Evolutionary conservation across 2,329 filamentous ascomycete species (phyloP).

Genomic region (Acarospora socialis): DNA sequence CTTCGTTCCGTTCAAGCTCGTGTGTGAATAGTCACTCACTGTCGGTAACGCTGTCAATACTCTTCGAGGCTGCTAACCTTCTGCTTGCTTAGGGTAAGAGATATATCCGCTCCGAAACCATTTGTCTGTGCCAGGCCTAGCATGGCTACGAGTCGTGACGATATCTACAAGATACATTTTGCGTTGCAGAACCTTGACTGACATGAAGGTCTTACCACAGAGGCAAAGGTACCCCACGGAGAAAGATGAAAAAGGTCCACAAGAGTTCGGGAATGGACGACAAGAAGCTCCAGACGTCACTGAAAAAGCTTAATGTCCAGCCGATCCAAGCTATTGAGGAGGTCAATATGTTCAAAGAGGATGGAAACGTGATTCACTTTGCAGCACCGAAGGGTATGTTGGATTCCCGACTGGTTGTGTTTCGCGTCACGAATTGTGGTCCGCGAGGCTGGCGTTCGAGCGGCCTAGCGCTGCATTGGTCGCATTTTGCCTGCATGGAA

Average conservation of each 20-base stretch:
- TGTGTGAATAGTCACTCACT: constrained; percentile 1
- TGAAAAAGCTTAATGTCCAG: constrained; percentile 99
- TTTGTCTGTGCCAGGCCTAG: too few species aligned
- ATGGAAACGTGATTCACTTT: constrained; percentile 99
- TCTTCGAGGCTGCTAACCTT: constrained; percentile 3
- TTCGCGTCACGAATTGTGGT: neutral
- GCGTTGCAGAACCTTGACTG: too few species aligned
- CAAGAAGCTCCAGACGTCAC: constrained; percentile 94
- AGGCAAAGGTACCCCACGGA: constrained; percentile 94
- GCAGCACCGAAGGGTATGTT: constrained; percentile 84
- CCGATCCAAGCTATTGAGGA: constrained; percentile 99
- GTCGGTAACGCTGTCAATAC: constrained; percentile 4
- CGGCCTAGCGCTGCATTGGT: too few species aligned
- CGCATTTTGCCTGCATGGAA: too few species aligned
- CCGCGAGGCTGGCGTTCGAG: too few species aligned
- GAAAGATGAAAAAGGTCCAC: constrained; percentile 97
- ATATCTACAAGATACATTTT: neutral
- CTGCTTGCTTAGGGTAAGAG: too few species aligned
- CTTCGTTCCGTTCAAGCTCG: constrained; percentile 6
- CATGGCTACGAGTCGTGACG: too few species aligned
- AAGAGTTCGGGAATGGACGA: constrained; percentile 87
- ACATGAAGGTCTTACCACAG: constrained; percentile 31
- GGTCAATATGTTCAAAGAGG: constrained; percentile 99
- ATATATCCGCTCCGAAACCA: too few species aligned
- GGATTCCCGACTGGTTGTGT: too few species aligned